Evolutionary conservation across 192 early-diverging fungal species (phyloP), one percentile per base, ranked within the genome.

Genomic region (Diversispora epigaea): DNA sequence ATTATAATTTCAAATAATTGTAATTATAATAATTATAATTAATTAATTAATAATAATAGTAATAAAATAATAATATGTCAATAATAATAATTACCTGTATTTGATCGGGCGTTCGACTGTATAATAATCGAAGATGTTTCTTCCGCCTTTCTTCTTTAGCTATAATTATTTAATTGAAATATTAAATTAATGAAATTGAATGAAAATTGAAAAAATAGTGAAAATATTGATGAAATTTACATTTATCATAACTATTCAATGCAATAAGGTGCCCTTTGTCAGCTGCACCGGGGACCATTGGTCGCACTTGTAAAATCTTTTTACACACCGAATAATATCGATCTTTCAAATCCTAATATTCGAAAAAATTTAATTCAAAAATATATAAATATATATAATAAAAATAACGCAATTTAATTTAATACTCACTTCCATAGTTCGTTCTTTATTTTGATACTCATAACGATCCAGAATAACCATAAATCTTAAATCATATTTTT

Each of bases 401-500:
- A 32, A 1, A 32, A 32, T 32, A 32, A 32, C 2, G 2, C 2
- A 32, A 32, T 32, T 32, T 32, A 32, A 32, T 32, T 32, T 32
- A 0, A 62, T 4, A 57, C 9, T 58, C 74, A 82, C 82, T 68
- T 85, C 84, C 83, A 88, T 85, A 10, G 83, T 77, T 47, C 85
- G 71, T 9, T 63, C 67, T 47, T 82, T 83, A 19, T 74, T 50
- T 12, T 77, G 79, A 76, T 77, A 90, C 67, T 93, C 88, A 77
- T 92, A 96, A 57, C 95, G 84, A 80, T 98, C 96, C 44, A 81
- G 81, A 60, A 98, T 90, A 4, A 98, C 87, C n/a, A 90, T 78
- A 83, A 92, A 98, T 19, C 93, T 84, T 69, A 95, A 79, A 77
- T 97, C 93, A 75, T 89, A 96, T 69, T 82, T 76, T 55, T 81